Evolutionary conservation across 352 stramenopile genomes (phyloP), one percentile per base, ranked within the genome.

Genomic region (Pythium periplocum): DNA sequence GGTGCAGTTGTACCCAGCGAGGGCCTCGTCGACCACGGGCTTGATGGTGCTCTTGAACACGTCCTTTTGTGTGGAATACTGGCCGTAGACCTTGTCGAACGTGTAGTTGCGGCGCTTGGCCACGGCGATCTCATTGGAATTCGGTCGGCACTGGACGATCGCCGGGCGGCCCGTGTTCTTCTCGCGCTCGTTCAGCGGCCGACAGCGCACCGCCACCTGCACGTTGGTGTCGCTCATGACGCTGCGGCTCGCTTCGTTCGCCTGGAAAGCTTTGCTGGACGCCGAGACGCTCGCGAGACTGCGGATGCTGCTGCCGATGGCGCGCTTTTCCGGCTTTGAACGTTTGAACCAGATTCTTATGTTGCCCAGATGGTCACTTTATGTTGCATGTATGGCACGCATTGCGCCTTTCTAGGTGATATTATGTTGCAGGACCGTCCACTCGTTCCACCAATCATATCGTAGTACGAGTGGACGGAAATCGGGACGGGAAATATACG

Each of bases 41-140:
- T 90, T 84, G 32, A 99, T 88, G 6, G 82, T 86, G 4, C 74
- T 61, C 35, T 90, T 83, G 68, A 99, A 99, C 1, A 99, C 92
- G 62, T 99, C 95, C 58, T 98, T 92, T 68, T 99, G 97, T 11
- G 92, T 97, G 44, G 92, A 97, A 71, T 98, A 98, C 55, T 95
- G 87, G 11, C 89, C 87, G 62, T 96, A 98, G 5, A 98, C 92
- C 39, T 89, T 85, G 73, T 98, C 90, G 55, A 96, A 97, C 36
- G 69, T 73, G 70, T 97, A 98, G 51, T 71, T 96, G 57, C 93
- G 95, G 62, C 83, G 80, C 71, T 95, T 96, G 33, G 82, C 55
- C 46, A 97, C 75, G 31, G 82, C 71, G 46, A 98, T 67, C 50
- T 96, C 80, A 63, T 87, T 86, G 45, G 79, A 69, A 52, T 97